A percentile compares a stretch with the other conserved stretches of the same genome.
phyloP scores from a whole-genome alignment of 2,329 filamentous ascomycete species.

The Trematosphaeria pertusa region DNA sequence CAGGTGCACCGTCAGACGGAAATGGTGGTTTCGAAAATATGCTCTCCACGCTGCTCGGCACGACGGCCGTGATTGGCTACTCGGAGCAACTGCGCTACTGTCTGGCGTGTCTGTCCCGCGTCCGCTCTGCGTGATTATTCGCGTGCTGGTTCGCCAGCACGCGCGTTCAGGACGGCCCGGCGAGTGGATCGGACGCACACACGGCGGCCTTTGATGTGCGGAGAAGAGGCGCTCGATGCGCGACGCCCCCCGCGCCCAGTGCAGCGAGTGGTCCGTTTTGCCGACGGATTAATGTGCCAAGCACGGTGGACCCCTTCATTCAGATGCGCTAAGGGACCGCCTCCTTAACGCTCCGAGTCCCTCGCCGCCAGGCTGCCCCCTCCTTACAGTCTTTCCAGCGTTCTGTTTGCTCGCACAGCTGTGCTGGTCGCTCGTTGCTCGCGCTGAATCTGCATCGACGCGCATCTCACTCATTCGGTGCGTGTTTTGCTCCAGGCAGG shows the following conservation, averaged over 20 bases:
- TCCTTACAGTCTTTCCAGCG: constrained; percentile 4
- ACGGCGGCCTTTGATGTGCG: neutral
- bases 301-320: constrained; percentile 1
- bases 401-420: constrained; percentile 6
- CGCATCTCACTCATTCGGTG: constrained; percentile 16
- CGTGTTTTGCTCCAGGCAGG: constrained; percentile 14
- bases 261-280: neutral
- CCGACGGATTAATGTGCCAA: constrained; percentile 1
- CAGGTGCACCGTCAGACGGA: no score
- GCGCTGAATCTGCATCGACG: constrained; percentile 2
- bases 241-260: neutral
- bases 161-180: neutral
- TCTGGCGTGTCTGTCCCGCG: no score
- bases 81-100: no score
- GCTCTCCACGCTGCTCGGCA: no score
- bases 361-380: constrained; percentile 3
- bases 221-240: neutral
- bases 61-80: no score
- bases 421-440: constrained; percentile 8
- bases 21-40: no score
- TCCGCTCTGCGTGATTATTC: neutral
- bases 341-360: neutral
- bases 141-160: neutral
- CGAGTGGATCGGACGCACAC: neutral
- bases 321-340: neutral